Conservation (phyloP, 805 yeast species). For the Dipodascopsis uninucleata region DNA sequence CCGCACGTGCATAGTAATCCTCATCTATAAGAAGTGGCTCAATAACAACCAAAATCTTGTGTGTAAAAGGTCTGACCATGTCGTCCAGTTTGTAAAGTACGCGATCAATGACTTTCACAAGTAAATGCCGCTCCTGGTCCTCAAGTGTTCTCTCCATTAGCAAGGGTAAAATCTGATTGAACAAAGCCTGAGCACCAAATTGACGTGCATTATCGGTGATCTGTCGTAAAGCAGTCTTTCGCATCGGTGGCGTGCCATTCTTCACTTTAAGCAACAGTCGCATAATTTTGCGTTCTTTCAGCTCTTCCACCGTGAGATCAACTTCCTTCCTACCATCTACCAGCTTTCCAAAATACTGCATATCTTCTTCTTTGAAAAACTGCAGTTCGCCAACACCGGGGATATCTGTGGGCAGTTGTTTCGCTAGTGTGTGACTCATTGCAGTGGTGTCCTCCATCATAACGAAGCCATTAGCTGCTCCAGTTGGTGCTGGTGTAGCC, state of each 20-base stretch:
- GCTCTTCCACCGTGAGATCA: constrained; percentile 49
- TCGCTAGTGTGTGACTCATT: constrained; percentile 35
- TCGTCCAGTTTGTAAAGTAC: constrained; percentile 63
- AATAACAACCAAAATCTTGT: constrained; percentile 64
- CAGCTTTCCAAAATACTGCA: constrained; percentile 64
- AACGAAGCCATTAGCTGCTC: constrained; percentile 38
- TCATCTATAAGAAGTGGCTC: constrained; percentile 80
- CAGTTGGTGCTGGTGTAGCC: constrained; percentile 28
- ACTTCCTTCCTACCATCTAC: constrained; percentile 37
- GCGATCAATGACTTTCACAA: constrained; percentile 73
- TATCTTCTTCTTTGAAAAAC: constrained; percentile 67
- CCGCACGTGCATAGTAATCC: constrained; percentile 66
- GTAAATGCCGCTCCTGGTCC: constrained; percentile 76
- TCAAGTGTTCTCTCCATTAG: constrained; percentile 67
- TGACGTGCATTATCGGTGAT: constrained; percentile 59
- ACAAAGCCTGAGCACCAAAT: constrained; percentile 67
- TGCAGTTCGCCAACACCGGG: constrained; percentile 66
- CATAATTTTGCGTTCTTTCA: constrained; percentile 58
- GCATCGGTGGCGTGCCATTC: constrained; percentile 65
- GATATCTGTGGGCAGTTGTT: constrained; percentile 45
- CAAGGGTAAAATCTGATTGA: constrained; percentile 71
- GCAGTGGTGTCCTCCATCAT: constrained; percentile 50
- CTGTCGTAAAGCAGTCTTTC: constrained; percentile 67
- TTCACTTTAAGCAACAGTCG: constrained; percentile 64
- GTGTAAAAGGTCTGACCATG: constrained; percentile 66